Evolutionary conservation across 495 filamentous ascomycete genomes (phyloP).

Genomic region (Penicillium angulare): DNA sequence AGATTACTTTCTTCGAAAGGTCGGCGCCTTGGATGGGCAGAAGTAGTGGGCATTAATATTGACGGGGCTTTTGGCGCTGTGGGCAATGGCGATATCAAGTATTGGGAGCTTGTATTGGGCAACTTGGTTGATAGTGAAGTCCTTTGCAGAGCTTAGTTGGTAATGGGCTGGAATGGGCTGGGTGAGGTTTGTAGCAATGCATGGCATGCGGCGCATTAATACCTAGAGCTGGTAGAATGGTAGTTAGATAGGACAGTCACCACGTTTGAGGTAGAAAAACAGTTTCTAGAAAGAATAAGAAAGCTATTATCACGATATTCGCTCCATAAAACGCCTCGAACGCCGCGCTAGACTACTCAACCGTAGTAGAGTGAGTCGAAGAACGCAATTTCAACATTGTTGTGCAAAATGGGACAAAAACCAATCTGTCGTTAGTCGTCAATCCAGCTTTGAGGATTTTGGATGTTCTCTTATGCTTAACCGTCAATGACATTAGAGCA

Average conservation of each 20-base stretch:
- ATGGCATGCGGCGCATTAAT: slow-evolving; percentile 1
- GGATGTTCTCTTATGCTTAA: too few species aligned
- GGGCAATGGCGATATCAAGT: background rate
- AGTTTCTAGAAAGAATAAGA: slow-evolving; percentile 1
- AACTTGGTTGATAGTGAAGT: too few species aligned
- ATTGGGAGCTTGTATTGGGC: background rate
- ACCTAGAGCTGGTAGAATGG: slow-evolving; percentile 8
- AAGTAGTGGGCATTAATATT: slow-evolving; percentile 54
- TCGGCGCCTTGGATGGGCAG: slow-evolving; percentile 47
- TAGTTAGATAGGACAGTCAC: slow-evolving; percentile 9
- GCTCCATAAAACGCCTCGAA: slow-evolving; percentile 5
- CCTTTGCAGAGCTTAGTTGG: too few species aligned
- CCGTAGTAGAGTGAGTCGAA: background rate
- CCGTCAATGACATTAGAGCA: too few species aligned
- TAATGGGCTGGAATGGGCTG: too few species aligned
- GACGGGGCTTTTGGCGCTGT: background rate
- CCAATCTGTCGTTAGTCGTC: slow-evolving; percentile 8
- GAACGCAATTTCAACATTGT: slow-evolving; percentile 10
- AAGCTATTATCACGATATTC: slow-evolving; percentile 11
- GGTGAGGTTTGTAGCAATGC: too few species aligned
- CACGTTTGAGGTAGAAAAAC: too few species aligned
- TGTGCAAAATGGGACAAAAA: background rate
- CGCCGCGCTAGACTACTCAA: slow-evolving; percentile 12
- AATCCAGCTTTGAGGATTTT: too few species aligned
- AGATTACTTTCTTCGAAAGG: slow-evolving; percentile 58